Conservation (phyloP, 2,329 filamentous ascomycete genomes). For the Ascocoryne sarcoides region DNA sequence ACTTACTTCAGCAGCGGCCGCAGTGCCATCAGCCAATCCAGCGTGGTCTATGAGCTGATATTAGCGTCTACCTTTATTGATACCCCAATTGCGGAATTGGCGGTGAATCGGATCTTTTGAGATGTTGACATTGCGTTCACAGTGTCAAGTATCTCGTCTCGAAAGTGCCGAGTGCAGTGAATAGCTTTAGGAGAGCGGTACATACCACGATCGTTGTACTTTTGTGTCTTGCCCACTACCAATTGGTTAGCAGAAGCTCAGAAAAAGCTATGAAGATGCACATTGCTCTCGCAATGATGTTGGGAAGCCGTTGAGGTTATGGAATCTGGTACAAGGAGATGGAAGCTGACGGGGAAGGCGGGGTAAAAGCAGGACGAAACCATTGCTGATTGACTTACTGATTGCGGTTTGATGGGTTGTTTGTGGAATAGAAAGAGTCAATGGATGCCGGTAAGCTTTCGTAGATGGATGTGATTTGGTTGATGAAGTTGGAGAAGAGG, state of each 20-base stretch:
- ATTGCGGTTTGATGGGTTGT: slow-evolving; percentile 12
- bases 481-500: background rate
- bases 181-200: background rate
- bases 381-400: slow-evolving; percentile 19
- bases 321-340: slow-evolving; percentile 7
- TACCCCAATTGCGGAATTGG: background rate
- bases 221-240: slow-evolving; percentile 94
- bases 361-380: slow-evolving; percentile 10
- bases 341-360: slow-evolving; percentile 8
- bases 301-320: slow-evolving; percentile 1
- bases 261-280: background rate
- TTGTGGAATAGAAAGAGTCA: slow-evolving; percentile 6
- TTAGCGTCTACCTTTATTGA: background rate
- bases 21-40: slow-evolving; percentile 63
- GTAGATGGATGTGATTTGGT: slow-evolving; percentile 6
- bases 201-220: slow-evolving; percentile 70
- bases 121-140: background rate
- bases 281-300: slow-evolving; percentile 8
- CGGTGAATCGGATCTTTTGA: background rate
- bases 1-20: slow-evolving; percentile 28
- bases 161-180: background rate
- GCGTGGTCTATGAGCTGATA: slow-evolving; percentile 52
- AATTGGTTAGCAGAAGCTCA: slow-evolving; percentile 14
- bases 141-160: background rate
- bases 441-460: background rate